Base-by-base conservation (phyloP, 2,329 filamentous ascomycete species). In the Sporothrix phasma region DNA sequence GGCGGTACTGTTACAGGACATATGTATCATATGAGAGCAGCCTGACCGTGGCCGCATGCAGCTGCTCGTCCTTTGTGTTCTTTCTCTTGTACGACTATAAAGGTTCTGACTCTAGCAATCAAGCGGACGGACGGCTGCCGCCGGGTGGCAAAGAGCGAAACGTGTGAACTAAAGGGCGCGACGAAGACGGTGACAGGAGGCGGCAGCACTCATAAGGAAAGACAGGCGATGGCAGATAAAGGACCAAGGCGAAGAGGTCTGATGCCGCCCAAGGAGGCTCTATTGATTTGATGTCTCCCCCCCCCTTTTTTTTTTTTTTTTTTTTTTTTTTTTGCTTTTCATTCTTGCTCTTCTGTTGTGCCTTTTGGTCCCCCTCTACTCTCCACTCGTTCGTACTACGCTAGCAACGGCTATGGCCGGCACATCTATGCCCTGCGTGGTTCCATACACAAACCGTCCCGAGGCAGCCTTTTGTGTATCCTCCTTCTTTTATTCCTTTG, bases 341-440 rank as follows among this genome's bases (percentile, higher is more conserved):
- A 17, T 41, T 11, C 37, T 4, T 34, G 6, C 31, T 34, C 31
- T 34, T 34, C 6, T 34, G 6, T 34, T 34, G 31, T 10, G 31
- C 10, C 31, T 34, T 34, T 6, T 34, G 31, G 31, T 26, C 39
- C 39, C 39, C 31, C 56, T 26, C 7, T 39, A 15, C 11, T 15
- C 54, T 43, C 34, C 54, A 58, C 34, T 26, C 54, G 54, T 43
- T 58, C 39, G 56, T 59, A 59, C 22, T 5, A 59, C 56, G 56
- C 31, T 29, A 7, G 39, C n/a, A n/a, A 59, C 56, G 15, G 2
- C 37, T 58, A 58, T 58, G 51, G 51, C 31, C 34, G 19, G 13
- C 24, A 58, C 45, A n/a, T 46, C 39, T 24, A 59, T 59, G 17
- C 39, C n/a, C 54, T 37, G 15, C 15, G 34, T 37, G 34, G 13